Conservation (phyloP, 1,139 yeast species). For the Kodamaea fungicola region DNA sequence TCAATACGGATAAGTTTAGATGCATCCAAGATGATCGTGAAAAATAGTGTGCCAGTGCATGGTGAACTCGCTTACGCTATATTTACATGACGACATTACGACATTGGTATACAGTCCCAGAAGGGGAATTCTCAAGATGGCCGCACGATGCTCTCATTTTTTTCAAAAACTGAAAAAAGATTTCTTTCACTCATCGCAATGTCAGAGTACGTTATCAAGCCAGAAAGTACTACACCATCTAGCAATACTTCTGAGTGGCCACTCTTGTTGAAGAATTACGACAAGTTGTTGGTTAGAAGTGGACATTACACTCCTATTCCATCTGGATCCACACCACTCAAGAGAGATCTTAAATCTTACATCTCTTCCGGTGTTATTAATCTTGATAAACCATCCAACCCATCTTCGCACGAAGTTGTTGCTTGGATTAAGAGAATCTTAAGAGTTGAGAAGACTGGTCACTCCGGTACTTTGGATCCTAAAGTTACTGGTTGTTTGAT, state of each 20-base stretch:
- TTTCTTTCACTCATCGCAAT: conserved; percentile 21
- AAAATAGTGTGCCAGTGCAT: no score
- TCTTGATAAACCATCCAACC: conserved; percentile 96
- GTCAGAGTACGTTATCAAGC: conserved; percentile 78
- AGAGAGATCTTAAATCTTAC: conserved; percentile 88
- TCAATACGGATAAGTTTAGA: no score
- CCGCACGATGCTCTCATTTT: conserved; percentile 21
- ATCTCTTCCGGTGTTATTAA: conserved; percentile 94
- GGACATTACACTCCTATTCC: conserved; percentile 98
- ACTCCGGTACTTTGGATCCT: conserved; percentile 98
- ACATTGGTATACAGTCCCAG: conserved; percentile 1
- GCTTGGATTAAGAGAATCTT: conserved; percentile 98
- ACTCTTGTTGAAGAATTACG: conserved; percentile 85
- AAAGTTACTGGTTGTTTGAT: conserved; percentile 97
- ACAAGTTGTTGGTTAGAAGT: conserved; percentile 88
- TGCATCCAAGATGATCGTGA: no score
- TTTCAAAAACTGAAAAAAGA: conserved; percentile 8
- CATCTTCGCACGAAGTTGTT: conserved; percentile 97
- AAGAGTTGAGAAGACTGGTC: conserved; percentile 96
- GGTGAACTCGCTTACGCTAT: neutral
- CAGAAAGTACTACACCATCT: conserved; percentile 75
- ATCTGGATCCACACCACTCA: conserved; percentile 89
- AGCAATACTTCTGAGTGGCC: conserved; percentile 96
- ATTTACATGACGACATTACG: neutral
- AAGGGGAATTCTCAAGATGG: conserved; percentile 8